Percentiles rank a stretch among this genome's conserved stretches.
phyloP scores from a whole-genome alignment of 164 flowering plant species.

The Nymphaea thermarum region DNA sequence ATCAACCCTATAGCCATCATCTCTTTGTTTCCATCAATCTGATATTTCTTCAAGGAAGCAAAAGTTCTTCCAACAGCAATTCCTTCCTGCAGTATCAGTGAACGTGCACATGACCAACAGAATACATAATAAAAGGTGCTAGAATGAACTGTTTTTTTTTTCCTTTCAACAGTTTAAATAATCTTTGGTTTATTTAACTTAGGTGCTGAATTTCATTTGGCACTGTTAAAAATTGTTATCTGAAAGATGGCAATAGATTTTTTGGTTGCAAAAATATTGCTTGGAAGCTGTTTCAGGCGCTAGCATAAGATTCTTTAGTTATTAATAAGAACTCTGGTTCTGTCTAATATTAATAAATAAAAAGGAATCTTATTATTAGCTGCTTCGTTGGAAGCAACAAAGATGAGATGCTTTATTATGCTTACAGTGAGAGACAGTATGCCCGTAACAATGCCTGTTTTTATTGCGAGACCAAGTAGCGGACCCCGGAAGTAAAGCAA shows the following conservation, averaged over 20 bases:
- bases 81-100: constrained; percentile 40
- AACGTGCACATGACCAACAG: neutral
- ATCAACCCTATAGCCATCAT: constrained; percentile 71
- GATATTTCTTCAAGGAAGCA: constrained; percentile 56
- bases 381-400: no score
- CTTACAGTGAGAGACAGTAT: constrained; percentile 60
- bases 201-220: no score
- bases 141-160: no score
- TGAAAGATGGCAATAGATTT: no score
- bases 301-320: no score
- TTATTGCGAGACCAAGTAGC: constrained; percentile 24
- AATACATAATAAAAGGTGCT: neutral
- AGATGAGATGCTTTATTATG: neutral
- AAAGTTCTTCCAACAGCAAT: constrained; percentile 78
- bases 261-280: no score
- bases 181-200: neutral
- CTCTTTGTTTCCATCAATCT: constrained; percentile 81
- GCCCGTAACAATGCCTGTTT: constrained; percentile 48
- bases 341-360: no score
- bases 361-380: no score
- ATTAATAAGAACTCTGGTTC: no score
- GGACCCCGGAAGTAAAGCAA: constrained; percentile 31
- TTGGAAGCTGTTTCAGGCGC: no score
- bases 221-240: no score
- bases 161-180: no score